Evolutionary conservation across 352 stramenopile species (phyloP), one percentile per base, ranked within the genome.

Genomic region (Phytopythium cucurbitacearum): DNA sequence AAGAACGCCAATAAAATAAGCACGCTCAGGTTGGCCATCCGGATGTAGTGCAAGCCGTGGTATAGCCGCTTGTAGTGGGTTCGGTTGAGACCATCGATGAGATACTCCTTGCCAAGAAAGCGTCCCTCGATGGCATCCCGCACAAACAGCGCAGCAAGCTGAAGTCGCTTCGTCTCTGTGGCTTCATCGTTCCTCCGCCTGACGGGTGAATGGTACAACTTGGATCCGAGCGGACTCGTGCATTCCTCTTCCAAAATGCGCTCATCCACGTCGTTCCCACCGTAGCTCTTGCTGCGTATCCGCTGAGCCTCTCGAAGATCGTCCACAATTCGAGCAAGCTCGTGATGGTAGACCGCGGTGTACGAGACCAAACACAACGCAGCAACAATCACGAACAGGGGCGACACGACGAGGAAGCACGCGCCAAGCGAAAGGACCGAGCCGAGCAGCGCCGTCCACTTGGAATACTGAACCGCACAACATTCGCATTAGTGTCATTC

Each of bases 31-130:
- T 80, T 80, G n/a, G 59, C 51, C 8, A 67, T 48, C 9, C 76
- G 64, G 15, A 76, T 53, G 40, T 73, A 72, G 7, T 65, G 64
- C 3, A 87, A 54, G 0, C 60, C 69, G 35, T 85, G 69, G 48
- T 82, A 84, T 41, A 73, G 69, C 6, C 73, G 63, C 57, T 79
- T 84, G 52, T 73, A 76, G 44, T 76, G 56, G 34, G 70, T 67
- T 42, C 71, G 73, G 56, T 75, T 72, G 1, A 77, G 48, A 3
- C 70, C 70, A 39, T 80, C 65, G 4, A 76, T 58, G 2, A 81
- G 49, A 37, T 81, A 84, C 32, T 78, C 65, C 15, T 81, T 60
- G 3, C 73, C 73, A 32, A 84, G 56, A 50, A 80, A 84, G 9
- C 64, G 64, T 3, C 73, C 73, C 11, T 79, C 65, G 9, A 73